Conservation (phyloP, 768 basidiomycete genomes). For the Rhodotorula kratochvilovae region DNA sequence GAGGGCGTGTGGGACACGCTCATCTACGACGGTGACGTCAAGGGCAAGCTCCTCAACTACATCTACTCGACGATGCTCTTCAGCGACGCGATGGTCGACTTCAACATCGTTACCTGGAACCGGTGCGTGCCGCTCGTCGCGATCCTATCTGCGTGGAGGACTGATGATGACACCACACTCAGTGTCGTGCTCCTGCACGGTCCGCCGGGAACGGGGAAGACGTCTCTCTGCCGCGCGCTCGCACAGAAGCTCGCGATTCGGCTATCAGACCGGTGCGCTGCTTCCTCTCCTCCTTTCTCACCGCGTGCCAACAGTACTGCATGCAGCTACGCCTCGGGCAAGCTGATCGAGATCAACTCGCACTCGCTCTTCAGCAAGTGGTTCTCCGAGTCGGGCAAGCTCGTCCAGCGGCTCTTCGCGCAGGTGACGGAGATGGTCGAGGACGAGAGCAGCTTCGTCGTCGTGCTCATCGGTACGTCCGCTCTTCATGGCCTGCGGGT, state of each 20-base stretch:
- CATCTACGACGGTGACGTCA: slow-evolving; percentile 77
- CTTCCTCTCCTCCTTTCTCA: not conserved
- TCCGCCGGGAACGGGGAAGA: slow-evolving; percentile 93
- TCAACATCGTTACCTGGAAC: slow-evolving; percentile 90
- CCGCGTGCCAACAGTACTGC: not conserved
- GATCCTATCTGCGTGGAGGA: not conserved
- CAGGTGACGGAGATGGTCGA: slow-evolving; percentile 86
- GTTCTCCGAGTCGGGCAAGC: slow-evolving; percentile 98
- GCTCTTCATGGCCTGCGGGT: not conserved
- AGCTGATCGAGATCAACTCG: slow-evolving; percentile 93
- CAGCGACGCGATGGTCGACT: slow-evolving; percentile 59
- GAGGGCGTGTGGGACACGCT: slow-evolving; percentile 86
- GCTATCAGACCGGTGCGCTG: slow-evolving; percentile 67
- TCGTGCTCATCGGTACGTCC: slow-evolving; percentile 77
- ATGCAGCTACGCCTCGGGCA: slow-evolving; percentile 72
- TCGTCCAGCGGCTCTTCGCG: slow-evolving; percentile 86
- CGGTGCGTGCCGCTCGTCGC: slow-evolving; percentile 50
- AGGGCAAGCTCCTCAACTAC: slow-evolving; percentile 77
- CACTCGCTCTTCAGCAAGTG: slow-evolving; percentile 97
- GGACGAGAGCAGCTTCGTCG: slow-evolving; percentile 83
- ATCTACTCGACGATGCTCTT: slow-evolving; percentile 91
- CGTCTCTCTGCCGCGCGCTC: slow-evolving; percentile 84
- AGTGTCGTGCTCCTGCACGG: slow-evolving; percentile 86
- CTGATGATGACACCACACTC: not conserved
- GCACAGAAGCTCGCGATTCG: slow-evolving; percentile 93